Evolutionary conservation across 1,139 yeast genomes (phyloP), one percentile per base, ranked within the genome.

Genomic region (Petasospora fabianii): DNA sequence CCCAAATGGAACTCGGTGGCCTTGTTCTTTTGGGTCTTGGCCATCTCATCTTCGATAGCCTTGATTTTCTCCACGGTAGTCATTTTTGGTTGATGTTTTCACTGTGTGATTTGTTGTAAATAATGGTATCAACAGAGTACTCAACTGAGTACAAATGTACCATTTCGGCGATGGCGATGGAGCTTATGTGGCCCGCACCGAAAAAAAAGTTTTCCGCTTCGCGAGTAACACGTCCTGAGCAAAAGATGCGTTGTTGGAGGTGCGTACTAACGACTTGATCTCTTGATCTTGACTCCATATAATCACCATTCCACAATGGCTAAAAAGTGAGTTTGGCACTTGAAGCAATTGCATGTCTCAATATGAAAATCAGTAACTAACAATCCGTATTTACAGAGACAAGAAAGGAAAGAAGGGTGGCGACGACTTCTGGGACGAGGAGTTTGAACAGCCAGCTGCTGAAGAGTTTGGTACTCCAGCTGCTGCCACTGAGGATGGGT

Each of bases 1-100:
- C 48, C 98, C 74, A 92, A 69, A 71, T 92, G 98, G 68, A 84
- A 92, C 47, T 90, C 84, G 5, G 97, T 90, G 59, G 92, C 94
- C 78, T 88, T 90, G 66, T 90, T 90, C 67, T 90, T 90, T 61
- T 90, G 97, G 56, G 97, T 90, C 56, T 73, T 75, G 69, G 96
- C 90, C 97, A 66, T 73, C 69, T 90, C 97, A 69, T 84, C 94
- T 64, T 90, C 96, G 69, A 92, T 86, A 68, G 86, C 82, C 68
- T 84, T 44, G 38, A 44, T 44, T 64, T 54, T 53, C 35, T 53
- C 58, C 20, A 53, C 57, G 3, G 57, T 53, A 19, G 58, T 52
- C 44, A 40, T 41, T 20, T 39, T 45, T 38, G 10, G 15, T 5
- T 8, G 10, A 10, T n/a, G n/a, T n/a, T n/a, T n/a, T 16, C 13